Conservation (phyloP, 257 asterid species). For the Salvia miltiorrhiza region DNA sequence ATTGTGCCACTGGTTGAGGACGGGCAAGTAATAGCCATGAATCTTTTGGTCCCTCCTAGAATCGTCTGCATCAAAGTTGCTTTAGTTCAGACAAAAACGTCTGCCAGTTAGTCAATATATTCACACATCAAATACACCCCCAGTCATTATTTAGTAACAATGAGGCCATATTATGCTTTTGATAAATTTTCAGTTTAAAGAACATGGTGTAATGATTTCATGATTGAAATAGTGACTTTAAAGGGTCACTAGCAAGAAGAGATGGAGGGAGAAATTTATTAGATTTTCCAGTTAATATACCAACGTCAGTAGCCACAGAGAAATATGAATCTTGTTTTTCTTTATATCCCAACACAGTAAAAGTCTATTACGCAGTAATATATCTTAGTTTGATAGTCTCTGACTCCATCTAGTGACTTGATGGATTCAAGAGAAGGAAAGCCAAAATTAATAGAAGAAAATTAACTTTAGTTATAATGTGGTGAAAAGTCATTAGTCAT, state of each 20-base stretch:
- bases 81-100: neutral
- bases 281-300: neutral
- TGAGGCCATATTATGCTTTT: neutral
- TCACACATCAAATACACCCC: neutral
- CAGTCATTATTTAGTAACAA: neutral
- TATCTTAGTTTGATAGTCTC: neutral
- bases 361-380: neutral
- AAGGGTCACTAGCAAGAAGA: neutral
- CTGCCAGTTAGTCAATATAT: neutral
- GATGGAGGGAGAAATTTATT: neutral
- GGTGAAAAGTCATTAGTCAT: slow-evolving; percentile 1
- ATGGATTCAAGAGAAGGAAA: slow-evolving; percentile 7
- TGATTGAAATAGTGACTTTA: neutral
- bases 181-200: neutral
- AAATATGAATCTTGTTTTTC: slow-evolving; percentile 1
- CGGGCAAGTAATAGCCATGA: neutral
- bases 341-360: neutral
- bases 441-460: neutral
- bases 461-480: neutral
- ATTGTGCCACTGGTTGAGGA: neutral
- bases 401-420: neutral
- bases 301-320: neutral
- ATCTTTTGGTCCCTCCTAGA: slow-evolving; percentile 6
- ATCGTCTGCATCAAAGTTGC: neutral
- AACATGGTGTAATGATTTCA: neutral